phyloP scores from a whole-genome alignment of 2,329 filamentous ascomycete genomes.

The Sporothrix schenckii region DNA sequence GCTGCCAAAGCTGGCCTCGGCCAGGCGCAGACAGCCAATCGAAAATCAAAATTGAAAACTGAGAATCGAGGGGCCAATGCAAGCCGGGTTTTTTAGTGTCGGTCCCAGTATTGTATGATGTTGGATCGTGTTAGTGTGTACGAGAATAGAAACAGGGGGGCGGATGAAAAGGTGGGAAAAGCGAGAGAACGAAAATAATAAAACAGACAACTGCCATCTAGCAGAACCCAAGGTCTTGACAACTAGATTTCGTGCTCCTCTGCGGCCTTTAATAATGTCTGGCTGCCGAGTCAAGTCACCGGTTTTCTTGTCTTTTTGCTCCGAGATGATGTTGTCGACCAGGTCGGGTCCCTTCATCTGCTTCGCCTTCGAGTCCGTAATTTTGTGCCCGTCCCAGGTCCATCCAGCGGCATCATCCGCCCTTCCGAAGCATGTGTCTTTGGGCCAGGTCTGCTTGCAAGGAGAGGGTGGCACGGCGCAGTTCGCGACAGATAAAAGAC shows the following conservation, averaged over 20 bases:
- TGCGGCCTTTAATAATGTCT: neutral
- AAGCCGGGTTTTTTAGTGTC: neutral
- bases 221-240: neutral
- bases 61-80: neutral
- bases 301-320: too few relatives aligned
- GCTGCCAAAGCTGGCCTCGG: neutral
- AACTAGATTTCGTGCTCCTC: neutral
- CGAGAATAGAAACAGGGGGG: constrained; percentile 23
- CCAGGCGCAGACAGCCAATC: constrained; percentile 6
- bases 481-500: constrained; percentile 1
- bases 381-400: constrained; percentile 12
- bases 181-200: neutral
- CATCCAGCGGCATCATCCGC: constrained; percentile 7
- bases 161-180: neutral
- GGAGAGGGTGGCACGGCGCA: neutral
- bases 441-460: too few relatives aligned
- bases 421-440: neutral
- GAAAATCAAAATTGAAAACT: neutral
- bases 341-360: too few relatives aligned
- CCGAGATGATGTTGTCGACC: too few relatives aligned
- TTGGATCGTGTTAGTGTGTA: constrained; percentile 3
- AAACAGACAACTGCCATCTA: neutral
- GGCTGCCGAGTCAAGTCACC: too few relatives aligned
- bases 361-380: neutral
- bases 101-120: neutral